Evolutionary conservation across 805 yeast species (phyloP), one percentile per base, ranked within the genome.

Genomic region (Candida hispaniensis): DNA sequence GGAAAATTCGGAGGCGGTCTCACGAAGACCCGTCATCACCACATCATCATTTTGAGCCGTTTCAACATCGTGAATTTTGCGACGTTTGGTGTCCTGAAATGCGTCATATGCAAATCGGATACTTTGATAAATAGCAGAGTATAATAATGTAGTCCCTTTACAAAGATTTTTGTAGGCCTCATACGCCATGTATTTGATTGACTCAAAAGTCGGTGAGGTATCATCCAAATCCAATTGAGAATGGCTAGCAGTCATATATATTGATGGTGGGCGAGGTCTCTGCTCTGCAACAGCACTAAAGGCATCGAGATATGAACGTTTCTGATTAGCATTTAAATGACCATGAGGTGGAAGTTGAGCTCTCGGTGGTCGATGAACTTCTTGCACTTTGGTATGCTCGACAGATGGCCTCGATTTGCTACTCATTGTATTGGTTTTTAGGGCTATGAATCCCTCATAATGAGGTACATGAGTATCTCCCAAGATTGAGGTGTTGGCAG

Each of bases 161-260:
- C 36, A 32, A 14, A 32, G 22, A 18, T 32, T 32, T n/a, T 13
- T 16, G 17, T 28, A 32, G 18, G 36, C 36, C 28, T 32, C 36
- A 5, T 23, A 6, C 6, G 36, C 36, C 10, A 32, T 32, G 23
- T 6, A n/a, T 16, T 32, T 32, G 17, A 32, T 28, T 8, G 36
- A 23, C n/a, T 32, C 36, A 27, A 32, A 18, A 7, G 28, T 32
- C 20, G 36, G 36, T n/a, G 12, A 18, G 6, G 23, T 28, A 6
- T 23, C 28, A n/a, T 23, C 24, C 8, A 28, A 28, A 18, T 32
- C 36, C 13, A 32, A 32, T 21, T 32, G 36, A 23, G 35, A 5
- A 15, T 23, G 4, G 22, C 36, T 14, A 32, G n/a, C n/a, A n/a
- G n/a, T n/a, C n/a, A n/a, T n/a, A n/a, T n/a, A n/a, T n/a, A 32